These are phyloP conservation scores for Sparassis latifolia DNA, from an alignment of 1,284 basidiomycete genomes.

Conservation along the genomic window DNA sequence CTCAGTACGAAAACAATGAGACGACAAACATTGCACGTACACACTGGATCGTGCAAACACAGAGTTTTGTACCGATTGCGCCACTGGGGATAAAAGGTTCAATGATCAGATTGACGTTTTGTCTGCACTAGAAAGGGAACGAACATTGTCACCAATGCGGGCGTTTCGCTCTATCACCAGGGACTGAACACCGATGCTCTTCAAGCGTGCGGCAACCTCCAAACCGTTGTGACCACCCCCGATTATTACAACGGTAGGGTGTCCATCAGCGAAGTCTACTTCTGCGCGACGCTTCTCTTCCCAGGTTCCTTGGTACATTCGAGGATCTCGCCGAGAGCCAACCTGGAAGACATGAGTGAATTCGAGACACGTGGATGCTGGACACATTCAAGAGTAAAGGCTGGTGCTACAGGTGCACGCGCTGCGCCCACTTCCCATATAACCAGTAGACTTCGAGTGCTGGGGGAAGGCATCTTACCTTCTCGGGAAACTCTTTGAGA, in stretches of 20 bases:
- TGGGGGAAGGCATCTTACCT: slow-evolving; percentile 1
- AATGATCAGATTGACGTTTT: not conserved
- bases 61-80: slow-evolving; percentile 32
- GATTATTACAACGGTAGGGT: slow-evolving; percentile 18
- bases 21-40: slow-evolving; percentile 27
- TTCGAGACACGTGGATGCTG: too few relatives aligned
- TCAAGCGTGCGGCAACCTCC: slow-evolving; percentile 46
- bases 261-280: not conserved
- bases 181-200: slow-evolving; percentile 40
- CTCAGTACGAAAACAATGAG: not conserved
- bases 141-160: slow-evolving; percentile 40
- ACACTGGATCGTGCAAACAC: slow-evolving; percentile 56
- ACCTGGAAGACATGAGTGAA: slow-evolving; percentile 2
- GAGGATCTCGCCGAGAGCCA: slow-evolving; percentile 25
- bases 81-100: slow-evolving; percentile 1
- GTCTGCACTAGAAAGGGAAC: not conserved
- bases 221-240: slow-evolving; percentile 60
- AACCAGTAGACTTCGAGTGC: too few relatives aligned
- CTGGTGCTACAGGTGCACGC: too few relatives aligned
- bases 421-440: too few relatives aligned
- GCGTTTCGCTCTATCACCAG: slow-evolving; percentile 44
- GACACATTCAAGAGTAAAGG: too few relatives aligned
- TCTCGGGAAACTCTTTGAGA: slow-evolving; percentile 40
- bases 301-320: slow-evolving; percentile 30
- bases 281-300: slow-evolving; percentile 18